Evolutionary conservation across 192 early-diverging fungal genomes (phyloP).

Genomic region (Chytriomyces confervae): DNA sequence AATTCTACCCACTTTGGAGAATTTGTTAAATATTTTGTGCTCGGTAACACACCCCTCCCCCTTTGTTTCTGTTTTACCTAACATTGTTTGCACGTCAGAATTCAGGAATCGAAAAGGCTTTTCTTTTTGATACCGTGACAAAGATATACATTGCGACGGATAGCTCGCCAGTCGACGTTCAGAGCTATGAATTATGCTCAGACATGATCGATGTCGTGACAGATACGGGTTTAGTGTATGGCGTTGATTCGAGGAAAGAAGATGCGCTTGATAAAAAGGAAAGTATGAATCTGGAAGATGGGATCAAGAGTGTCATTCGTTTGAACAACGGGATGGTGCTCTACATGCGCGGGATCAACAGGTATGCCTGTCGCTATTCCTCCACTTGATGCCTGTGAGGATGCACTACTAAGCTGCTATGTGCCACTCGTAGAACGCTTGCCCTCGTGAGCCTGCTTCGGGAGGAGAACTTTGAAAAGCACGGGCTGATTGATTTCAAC

Average conservation of each 20-base stretch:
- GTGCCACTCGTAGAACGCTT: constrained; percentile 56
- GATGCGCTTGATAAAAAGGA: constrained; percentile 25
- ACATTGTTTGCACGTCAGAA: constrained; percentile 57
- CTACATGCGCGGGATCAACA: constrained; percentile 77
- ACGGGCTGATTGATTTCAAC: constrained; percentile 88
- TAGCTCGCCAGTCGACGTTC: constrained; percentile 77
- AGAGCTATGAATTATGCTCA: constrained; percentile 89
- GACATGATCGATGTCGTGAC: constrained; percentile 95
- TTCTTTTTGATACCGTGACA: constrained; percentile 85
- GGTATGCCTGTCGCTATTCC: constrained; percentile 55
- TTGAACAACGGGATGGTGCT: constrained; percentile 81
- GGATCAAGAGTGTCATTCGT: constrained; percentile 61
- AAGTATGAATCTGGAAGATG: constrained; percentile 42
- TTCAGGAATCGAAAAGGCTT: constrained; percentile 95
- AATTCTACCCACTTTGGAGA: constrained; percentile 74
- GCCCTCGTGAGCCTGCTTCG: constrained; percentile 79
- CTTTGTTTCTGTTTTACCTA: background rate
- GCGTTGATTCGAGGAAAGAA: constrained; percentile 14
- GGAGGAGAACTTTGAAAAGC: constrained; percentile 81
- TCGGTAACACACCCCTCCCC: constrained; percentile 62
- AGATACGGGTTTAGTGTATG: constrained; percentile 81
- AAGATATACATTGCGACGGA: constrained; percentile 97
- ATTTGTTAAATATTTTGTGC: constrained; percentile 90
- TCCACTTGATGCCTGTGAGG: background rate
- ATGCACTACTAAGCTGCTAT: background rate